Base-by-base conservation (phyloP, 2,329 filamentous ascomycete genomes). In the Diaporthe vaccinii region DNA sequence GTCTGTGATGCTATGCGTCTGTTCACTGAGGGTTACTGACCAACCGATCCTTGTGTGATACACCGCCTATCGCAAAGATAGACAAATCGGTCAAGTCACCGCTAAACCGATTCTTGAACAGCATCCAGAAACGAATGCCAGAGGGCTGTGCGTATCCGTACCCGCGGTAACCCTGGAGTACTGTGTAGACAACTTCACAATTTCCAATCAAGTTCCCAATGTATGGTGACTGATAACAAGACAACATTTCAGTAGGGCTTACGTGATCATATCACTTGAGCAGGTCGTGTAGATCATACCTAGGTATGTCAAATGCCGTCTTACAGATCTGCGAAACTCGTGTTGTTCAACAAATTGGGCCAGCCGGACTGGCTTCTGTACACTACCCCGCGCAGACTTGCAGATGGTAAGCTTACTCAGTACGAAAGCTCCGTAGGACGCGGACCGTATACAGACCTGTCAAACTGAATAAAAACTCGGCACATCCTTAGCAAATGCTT, bases 201-300 rank as follows among this genome's bases (percentile, higher is more conserved):
- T 34, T 36, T 36, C 34, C 34, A 36, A 36, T 36, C 34, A 36
- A 34, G 6, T 34, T 41, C 39, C 39, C 39, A 10, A 41, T 41
- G n/a, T n/a, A 61, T 12, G 22, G 34, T 17, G 22, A 25, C 15
- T 25, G 17, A 25, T 10, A 39, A 39, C 22, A 9, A 22, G 22
- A 39, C 22, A 59, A 25, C 15, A 2, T 57, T 31, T 57, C 25
- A 57, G 17, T 41, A 61, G 58, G 58, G 58, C 58, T 61, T 61
- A 61, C n/a, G 58, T 61, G 58, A 61, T 61, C 58, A 61, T 41
- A 61, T 61, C 39, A n/a, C n/a, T n/a, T n/a, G n/a, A n/a, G n/a
- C n/a, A 28, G n/a, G 36, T 44, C 20, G 36, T 28, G 22, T 41
- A 61, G 58, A 61, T 44, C 58, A 44, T 44, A n/a, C n/a, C n/a